Conservation (phyloP, 2,329 filamentous ascomycete species). For the Penicillium sp. region DNA sequence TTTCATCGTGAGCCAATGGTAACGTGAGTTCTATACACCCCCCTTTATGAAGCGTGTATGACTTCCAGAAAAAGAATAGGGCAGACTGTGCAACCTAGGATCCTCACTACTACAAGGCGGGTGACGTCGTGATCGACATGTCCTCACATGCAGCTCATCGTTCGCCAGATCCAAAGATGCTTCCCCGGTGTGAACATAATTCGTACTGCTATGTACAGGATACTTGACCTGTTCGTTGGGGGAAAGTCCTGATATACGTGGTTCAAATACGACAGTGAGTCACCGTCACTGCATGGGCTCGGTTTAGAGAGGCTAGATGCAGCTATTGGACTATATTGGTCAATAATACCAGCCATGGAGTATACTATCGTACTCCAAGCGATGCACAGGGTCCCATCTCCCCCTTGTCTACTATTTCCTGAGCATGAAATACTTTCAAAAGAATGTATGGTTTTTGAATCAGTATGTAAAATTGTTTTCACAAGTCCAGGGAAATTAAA, state of each 20-base stretch:
- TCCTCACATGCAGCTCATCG: not conserved
- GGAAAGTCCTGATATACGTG: not conserved
- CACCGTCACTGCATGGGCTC: not conserved
- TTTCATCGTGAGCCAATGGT: not conserved
- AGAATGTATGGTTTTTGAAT: not conserved
- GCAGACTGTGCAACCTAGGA: not conserved
- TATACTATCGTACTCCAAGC: not conserved
- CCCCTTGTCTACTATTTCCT: not conserved
- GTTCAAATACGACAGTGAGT: not conserved
- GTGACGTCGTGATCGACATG: slow-evolving; percentile 20
- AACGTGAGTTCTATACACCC: not conserved
- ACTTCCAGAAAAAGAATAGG: not conserved
- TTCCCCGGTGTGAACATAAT: not conserved
- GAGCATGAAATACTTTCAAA: not conserved
- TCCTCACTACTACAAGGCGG: not conserved
- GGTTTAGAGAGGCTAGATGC: not conserved
- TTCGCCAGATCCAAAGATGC: not conserved
- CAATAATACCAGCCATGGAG: too few relatives aligned
- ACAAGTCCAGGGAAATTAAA: slow-evolving; percentile 5
- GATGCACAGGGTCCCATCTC: not conserved
- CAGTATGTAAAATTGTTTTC: not conserved
- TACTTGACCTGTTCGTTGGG: not conserved
- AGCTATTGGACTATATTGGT: not conserved
- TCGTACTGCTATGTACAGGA: not conserved
- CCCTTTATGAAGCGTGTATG: not conserved